Evolutionary conservation across 495 filamentous ascomycete species (phyloP).

Genomic region (Apiosordaria backusii): DNA sequence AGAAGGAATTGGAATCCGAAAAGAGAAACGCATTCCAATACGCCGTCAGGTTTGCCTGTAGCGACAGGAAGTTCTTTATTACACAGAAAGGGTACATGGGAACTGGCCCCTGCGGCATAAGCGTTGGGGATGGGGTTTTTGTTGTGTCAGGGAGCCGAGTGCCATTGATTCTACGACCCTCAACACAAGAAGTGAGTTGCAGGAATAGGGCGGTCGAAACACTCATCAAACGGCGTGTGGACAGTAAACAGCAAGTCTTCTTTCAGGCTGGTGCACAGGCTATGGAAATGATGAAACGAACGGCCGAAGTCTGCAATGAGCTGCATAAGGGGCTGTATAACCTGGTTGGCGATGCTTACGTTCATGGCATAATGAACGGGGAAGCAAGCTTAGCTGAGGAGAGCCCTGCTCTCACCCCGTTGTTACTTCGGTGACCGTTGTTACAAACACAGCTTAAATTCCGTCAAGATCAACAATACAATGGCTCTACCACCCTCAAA

Average conservation of each 20-base stretch:
- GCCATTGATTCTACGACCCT: constrained; percentile 19
- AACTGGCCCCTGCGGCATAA: constrained; percentile 17
- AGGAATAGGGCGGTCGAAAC: not conserved
- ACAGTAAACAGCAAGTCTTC: constrained; percentile 6
- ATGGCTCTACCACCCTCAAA: no score
- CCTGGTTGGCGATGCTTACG: constrained; percentile 31
- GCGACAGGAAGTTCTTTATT: constrained; percentile 24
- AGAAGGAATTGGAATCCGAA: not conserved
- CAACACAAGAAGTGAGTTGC: not conserved
- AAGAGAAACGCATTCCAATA: constrained; percentile 25
- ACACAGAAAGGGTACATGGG: constrained; percentile 28
- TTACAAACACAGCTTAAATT: not conserved
- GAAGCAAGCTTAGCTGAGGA: not conserved
- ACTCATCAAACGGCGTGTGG: not conserved
- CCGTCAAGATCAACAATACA: no score
- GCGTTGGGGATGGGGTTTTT: constrained; percentile 14
- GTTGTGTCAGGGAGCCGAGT: constrained; percentile 22
- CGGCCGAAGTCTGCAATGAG: not conserved
- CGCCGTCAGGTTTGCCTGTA: constrained; percentile 19
- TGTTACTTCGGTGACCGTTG: not conserved
- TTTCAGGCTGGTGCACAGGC: not conserved
- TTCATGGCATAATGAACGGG: constrained; percentile 31
- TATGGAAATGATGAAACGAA: not conserved
- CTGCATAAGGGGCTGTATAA: constrained; percentile 8
- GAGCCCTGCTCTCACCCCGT: not conserved